Evolutionary conservation across 768 basidiomycete genomes (phyloP).

Genomic region (Lanmaoa rubissima): DNA sequence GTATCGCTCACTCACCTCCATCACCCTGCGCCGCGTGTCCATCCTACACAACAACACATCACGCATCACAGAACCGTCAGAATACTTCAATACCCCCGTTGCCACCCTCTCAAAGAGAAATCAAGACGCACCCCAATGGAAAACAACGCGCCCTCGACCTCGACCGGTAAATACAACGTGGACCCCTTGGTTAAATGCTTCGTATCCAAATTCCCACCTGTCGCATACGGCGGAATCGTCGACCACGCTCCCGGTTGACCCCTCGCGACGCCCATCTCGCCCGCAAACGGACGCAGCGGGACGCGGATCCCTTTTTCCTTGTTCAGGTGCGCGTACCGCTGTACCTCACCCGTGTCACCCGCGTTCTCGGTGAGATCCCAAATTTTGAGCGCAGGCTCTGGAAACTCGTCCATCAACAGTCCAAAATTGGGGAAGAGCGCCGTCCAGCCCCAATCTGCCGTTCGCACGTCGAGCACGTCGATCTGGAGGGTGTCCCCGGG

Average conservation of each 20-base stretch:
- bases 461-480: conserved; percentile 51
- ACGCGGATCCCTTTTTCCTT: conserved; percentile 46
- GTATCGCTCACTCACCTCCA: conserved; percentile 43
- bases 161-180: conserved; percentile 56
- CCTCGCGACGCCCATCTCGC: conserved; percentile 63
- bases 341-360: conserved; percentile 16
- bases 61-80: neutral
- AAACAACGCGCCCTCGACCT: conserved; percentile 59
- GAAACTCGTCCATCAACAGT: conserved; percentile 53
- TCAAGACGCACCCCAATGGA: conserved; percentile 47
- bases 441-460: conserved; percentile 65
- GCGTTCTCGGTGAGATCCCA: conserved; percentile 42
- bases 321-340: conserved; percentile 48
- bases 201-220: conserved; percentile 63
- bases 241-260: conserved; percentile 50
- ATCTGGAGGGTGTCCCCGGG: conserved; percentile 61
- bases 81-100: neutral
- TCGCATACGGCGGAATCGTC: conserved; percentile 61
- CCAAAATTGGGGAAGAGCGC: conserved; percentile 59
- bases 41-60: conserved; percentile 38
- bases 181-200: conserved; percentile 53
- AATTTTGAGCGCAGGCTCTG: conserved; percentile 50
- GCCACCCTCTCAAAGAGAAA: neutral
- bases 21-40: conserved; percentile 69
- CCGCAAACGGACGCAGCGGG: conserved; percentile 56